Base-by-base conservation (phyloP, 305 asterid genomes). In the Striga hermonthica region DNA sequence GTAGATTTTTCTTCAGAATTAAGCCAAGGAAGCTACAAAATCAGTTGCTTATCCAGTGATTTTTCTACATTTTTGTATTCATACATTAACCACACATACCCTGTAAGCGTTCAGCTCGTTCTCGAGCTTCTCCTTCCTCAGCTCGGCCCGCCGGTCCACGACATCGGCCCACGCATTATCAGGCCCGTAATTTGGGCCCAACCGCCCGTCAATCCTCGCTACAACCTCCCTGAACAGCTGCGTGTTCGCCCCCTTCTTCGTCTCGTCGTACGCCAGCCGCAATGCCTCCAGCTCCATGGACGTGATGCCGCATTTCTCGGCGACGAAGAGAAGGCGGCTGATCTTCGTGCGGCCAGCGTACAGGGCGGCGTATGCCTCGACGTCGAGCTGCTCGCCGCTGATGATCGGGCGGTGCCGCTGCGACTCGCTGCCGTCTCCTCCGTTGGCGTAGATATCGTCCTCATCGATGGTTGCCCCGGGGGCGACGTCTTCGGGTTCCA, bases 211-310 rank as follows among this genome's bases (percentile, higher is more conserved):
- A 57, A 93, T 85, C 84, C 82, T 93, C 65, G 73, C 80, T 12
- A 85, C 85, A 64, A 88, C 95, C 74, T 93, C 95, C 49, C 92
- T 76, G 70, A 82, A 86, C 50, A 93, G 59, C 81, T 82, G 89
- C 59, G 97, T 83, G 75, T 93, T 86, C 74, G 90, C 96, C 31
- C 99, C 97, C 78, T 88, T 90, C 82, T 90, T 93, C 64, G 88
- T 78, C 87, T 88, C 99, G 60, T 93, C 99, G 70, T 86, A 93
- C 10, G 99, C 96, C 91, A 93, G 88, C 65, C 97, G 72, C 76
- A 93, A 66, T 35, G 96, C 96, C 64, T 93, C 99, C 60, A 85
- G 62, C 73, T 82, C 85, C 99, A 86, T 90, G 72, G 91, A 54
- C 44, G 70, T 62, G 63, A 74, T 81, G 36, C 80, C 90, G 67